phyloP scores from a whole-genome alignment of 257 asterid genomes.

The Plantago ovata region DNA sequence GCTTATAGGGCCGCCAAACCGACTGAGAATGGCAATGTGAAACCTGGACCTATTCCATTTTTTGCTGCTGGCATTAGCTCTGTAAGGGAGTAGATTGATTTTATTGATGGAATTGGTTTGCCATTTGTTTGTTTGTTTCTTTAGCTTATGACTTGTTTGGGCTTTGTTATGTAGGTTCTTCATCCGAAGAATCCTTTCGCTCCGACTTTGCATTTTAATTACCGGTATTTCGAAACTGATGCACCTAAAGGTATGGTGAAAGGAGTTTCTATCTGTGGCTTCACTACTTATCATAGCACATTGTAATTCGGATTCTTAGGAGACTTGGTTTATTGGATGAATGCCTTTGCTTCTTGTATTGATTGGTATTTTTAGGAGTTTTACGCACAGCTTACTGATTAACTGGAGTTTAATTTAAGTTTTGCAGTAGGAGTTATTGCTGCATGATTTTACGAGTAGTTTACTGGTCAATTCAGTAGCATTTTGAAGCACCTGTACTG shows the following conservation, averaged over 20 bases:
- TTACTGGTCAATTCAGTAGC: too few relatives aligned
- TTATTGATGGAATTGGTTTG: not conserved
- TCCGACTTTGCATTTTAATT: conserved; percentile 92
- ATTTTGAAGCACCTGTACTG: not conserved
- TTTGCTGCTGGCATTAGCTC: conserved; percentile 99
- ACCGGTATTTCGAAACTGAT: conserved; percentile 94
- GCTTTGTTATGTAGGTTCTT: conserved; percentile 54
- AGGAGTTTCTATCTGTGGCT: conserved; percentile 6
- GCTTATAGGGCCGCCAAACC: conserved; percentile 98
- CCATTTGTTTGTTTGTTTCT: not conserved
- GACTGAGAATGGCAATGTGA: conserved; percentile 48
- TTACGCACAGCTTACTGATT: not conserved
- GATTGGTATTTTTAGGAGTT: not conserved
- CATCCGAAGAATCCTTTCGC: conserved; percentile 99
- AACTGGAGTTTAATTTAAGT: not conserved
- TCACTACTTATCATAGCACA: conserved; percentile 10
- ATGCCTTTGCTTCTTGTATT: not conserved
- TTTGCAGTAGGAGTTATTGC: not conserved
- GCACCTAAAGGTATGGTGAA: conserved; percentile 67
- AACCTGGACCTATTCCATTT: conserved; percentile 83
- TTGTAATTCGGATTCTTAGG: conserved; percentile 11
- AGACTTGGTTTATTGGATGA: not conserved
- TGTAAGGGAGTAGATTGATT: conserved; percentile 26
- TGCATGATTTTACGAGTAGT: not conserved
- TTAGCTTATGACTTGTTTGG: not conserved